Percentiles rank a stretch among this genome's conserved stretches.
These are phyloP conservation scores for Sugiyamaella paludigena DNA, from an alignment of 1,139 yeast species.

Conservation along the genomic window DNA sequence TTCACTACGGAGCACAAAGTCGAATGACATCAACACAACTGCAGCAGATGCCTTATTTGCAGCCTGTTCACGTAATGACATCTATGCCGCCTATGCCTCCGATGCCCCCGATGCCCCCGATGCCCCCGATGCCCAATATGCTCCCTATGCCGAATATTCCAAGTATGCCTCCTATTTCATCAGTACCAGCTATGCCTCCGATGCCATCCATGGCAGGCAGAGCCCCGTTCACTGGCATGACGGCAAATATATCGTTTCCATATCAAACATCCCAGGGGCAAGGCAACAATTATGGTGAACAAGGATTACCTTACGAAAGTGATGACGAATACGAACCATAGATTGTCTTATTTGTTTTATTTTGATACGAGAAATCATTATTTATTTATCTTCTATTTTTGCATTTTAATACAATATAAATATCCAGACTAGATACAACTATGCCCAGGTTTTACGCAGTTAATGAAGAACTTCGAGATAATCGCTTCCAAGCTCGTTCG, in stretches of 20 bases:
- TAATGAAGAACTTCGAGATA: not conserved
- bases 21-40: constrained; percentile 4
- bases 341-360: not conserved
- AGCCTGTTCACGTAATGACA: not conserved
- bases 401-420: not conserved
- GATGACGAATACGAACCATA: constrained; percentile 11
- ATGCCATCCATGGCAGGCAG: constrained; percentile 2
- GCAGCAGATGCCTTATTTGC: constrained; percentile 15
- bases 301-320: constrained; percentile 7
- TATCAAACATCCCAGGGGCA: not conserved
- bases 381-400: not conserved
- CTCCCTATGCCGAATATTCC: too few species aligned
- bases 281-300: too few species aligned
- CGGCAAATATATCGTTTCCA: not conserved
- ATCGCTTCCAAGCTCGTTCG: constrained; percentile 9
- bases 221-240: not conserved
- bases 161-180: constrained; percentile 7
- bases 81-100: constrained; percentile 12
- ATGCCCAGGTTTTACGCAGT: too few species aligned
- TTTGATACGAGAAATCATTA: not conserved
- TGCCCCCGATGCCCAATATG: constrained; percentile 11
- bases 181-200: constrained; percentile 13
- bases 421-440: not conserved
- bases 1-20: constrained; percentile 15
- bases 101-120: constrained; percentile 13